Percentiles rank a stretch among this genome's conserved stretches.
phyloP scores from a whole-genome alignment of 2,329 filamentous ascomycete genomes.

The Xylariaceae sp. region DNA sequence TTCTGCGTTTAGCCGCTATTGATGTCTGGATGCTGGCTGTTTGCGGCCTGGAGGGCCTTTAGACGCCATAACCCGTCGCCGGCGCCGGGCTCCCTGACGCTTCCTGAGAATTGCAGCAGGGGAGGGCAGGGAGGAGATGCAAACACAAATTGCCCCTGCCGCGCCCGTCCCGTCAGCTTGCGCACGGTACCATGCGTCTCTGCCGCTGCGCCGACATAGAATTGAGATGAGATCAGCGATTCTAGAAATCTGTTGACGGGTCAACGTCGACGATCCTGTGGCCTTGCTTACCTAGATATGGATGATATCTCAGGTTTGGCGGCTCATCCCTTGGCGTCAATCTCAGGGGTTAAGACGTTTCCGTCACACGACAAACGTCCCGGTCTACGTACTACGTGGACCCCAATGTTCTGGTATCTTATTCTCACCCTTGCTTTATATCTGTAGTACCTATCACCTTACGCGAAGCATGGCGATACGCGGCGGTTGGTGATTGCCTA shows the following conservation, averaged over 20 bases:
- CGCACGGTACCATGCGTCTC: background rate
- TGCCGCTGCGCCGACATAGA: background rate
- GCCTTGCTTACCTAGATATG: too few relatives aligned
- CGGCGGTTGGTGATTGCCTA: conserved; percentile 1
- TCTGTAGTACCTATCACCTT: background rate
- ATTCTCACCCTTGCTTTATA: background rate
- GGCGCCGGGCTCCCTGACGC: background rate
- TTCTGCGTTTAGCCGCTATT: conserved; percentile 9
- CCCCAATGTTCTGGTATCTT: background rate
- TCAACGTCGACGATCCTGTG: background rate
- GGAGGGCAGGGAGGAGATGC: background rate
- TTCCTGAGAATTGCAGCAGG: background rate
- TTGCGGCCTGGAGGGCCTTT: background rate
- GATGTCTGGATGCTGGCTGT: background rate
- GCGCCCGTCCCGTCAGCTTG: background rate
- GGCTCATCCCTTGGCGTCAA: conserved; percentile 8
- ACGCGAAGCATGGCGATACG: background rate
- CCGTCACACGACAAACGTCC: conserved; percentile 3
- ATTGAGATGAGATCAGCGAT: background rate
- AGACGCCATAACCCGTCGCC: background rate
- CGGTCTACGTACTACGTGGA: conserved; percentile 1
- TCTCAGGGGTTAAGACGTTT: conserved; percentile 4
- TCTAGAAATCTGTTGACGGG: background rate
- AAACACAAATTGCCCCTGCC: background rate
- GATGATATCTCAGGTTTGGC: background rate